These are phyloP conservation scores for Cardamine occulta DNA, from an alignment of 345 rosid species.

Conservation along the genomic window DNA sequence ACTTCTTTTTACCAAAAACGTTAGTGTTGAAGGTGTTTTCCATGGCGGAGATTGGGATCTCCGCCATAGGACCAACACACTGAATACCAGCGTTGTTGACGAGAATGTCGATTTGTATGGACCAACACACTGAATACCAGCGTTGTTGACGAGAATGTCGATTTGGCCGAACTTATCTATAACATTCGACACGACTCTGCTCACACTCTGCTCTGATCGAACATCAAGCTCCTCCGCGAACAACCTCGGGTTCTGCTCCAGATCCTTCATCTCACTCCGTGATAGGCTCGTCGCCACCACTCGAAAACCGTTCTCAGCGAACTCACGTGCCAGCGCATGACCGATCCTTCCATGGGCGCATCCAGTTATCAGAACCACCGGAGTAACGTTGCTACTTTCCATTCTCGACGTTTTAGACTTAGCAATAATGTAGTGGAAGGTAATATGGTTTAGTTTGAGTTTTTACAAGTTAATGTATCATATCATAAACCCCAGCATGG, in stretches of 20 bases:
- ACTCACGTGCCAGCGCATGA: slow-evolving; percentile 78
- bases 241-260: slow-evolving; percentile 59
- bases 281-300: slow-evolving; percentile 84
- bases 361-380: slow-evolving; percentile 81
- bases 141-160: slow-evolving; percentile 89
- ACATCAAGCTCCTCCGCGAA: too few relatives aligned
- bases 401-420: background rate
- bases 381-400: slow-evolving; percentile 46
- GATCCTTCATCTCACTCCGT: slow-evolving; percentile 62
- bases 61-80: slow-evolving; percentile 41
- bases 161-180: too few relatives aligned
- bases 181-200: background rate
- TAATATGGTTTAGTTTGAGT: too few relatives aligned
- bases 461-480: too few relatives aligned
- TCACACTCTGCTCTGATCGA: slow-evolving; percentile 43
- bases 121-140: slow-evolving; percentile 68
- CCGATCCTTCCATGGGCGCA: slow-evolving; percentile 89
- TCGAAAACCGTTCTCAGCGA: slow-evolving; percentile 59
- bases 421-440: too few relatives aligned
- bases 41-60: too few relatives aligned
- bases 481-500: too few relatives aligned
- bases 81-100: slow-evolving; percentile 87
- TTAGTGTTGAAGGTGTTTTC: too few relatives aligned
- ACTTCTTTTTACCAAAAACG: too few relatives aligned
- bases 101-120: too few relatives aligned